Evolutionary conservation across 306 rosid species (phyloP).

Genomic region (Sphenostylis stenocarpa): DNA sequence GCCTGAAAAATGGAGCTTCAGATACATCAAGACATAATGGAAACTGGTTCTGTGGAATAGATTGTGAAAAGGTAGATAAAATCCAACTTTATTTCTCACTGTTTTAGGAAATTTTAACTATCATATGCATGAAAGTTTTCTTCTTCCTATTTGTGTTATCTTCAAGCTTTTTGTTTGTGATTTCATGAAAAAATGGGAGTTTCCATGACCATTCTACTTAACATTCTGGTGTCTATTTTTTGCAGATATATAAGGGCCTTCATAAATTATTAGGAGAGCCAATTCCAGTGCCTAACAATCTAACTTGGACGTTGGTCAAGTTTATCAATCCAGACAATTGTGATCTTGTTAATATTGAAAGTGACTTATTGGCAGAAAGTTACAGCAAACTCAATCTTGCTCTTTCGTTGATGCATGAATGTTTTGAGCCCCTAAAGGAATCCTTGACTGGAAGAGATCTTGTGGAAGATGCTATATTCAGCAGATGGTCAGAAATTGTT

Average conservation of each 20-base stretch:
- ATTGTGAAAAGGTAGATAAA: constrained; percentile 64
- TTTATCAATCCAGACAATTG: constrained; percentile 29
- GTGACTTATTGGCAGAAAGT: constrained; percentile 47
- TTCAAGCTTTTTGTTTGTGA: background rate
- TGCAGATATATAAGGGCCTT: constrained; percentile 65
- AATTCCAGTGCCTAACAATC: constrained; percentile 52
- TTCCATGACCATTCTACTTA: background rate
- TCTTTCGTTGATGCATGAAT: constrained; percentile 80
- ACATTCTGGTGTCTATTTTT: constrained; percentile 28
- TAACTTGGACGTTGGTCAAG: constrained; percentile 80
- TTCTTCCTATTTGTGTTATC: constrained; percentile 10
- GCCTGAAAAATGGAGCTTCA: constrained; percentile 43
- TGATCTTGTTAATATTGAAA: constrained; percentile 17
- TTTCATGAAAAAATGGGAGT: background rate
- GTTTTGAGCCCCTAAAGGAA: constrained; percentile 85
- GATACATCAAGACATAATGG: constrained; percentile 26
- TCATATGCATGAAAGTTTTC: background rate
- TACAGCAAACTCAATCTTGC: constrained; percentile 76
- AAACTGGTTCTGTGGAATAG: constrained; percentile 67
- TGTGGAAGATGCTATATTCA: constrained; percentile 67
- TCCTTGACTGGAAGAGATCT: constrained; percentile 58
- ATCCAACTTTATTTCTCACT: background rate
- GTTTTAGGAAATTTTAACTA: background rate
- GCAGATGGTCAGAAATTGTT: constrained; percentile 57
- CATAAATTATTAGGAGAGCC: constrained; percentile 53